These are phyloP conservation scores for Parathielavia appendiculata DNA, from an alignment of 495 filamentous ascomycete genomes.

Conservation along the genomic window DNA sequence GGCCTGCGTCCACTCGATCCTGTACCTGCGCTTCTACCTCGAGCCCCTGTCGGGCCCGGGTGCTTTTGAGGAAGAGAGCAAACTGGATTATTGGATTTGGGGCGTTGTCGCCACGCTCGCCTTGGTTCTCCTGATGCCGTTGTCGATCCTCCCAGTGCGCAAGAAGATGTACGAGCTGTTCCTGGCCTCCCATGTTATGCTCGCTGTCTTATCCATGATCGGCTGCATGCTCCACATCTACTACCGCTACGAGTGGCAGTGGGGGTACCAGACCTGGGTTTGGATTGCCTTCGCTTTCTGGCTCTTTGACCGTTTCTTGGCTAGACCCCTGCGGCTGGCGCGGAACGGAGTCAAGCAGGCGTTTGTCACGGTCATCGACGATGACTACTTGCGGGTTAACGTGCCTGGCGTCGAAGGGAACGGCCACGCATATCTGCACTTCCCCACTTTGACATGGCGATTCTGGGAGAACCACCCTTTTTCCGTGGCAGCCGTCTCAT, in stretches of 20 bases:
- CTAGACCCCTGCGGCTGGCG: not conserved
- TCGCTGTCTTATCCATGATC: not conserved
- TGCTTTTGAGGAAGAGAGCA: not conserved
- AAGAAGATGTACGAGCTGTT: not conserved
- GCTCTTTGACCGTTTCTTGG: not conserved
- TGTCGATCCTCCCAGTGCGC: not conserved
- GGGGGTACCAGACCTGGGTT: not conserved
- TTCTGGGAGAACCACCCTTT: conserved; percentile 1
- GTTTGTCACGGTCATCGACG: not conserved
- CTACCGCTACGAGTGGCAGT: not conserved
- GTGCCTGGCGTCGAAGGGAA: not conserved
- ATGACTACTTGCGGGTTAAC: not conserved
- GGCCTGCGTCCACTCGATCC: not conserved
- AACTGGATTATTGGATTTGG: not conserved
- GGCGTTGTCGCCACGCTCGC: not conserved
- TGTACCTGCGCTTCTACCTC: not conserved
- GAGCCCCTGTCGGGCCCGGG: not conserved
- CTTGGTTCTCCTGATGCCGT: not conserved
- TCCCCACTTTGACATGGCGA: not conserved
- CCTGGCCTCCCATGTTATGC: not conserved
- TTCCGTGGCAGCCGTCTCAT: not conserved
- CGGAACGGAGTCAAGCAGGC: not conserved
- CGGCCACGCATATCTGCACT: not conserved
- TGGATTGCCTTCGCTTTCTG: not conserved
- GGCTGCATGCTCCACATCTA: not conserved